A percentile compares a stretch with the other conserved stretches of the same genome.
phyloP scores from a whole-genome alignment of 2,329 filamentous ascomycete genomes.

The Cercospora sp. region DNA sequence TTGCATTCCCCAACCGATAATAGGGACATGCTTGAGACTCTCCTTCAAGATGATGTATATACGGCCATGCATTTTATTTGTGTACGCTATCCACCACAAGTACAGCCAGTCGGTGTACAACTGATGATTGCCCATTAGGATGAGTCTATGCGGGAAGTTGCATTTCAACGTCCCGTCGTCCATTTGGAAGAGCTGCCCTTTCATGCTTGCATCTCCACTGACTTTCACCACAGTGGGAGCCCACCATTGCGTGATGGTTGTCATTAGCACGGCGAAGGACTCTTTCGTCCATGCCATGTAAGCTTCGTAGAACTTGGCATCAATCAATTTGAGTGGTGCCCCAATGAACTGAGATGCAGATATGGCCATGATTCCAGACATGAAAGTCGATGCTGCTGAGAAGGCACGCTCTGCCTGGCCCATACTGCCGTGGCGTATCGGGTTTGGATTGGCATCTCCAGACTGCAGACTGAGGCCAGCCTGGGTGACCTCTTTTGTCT shows the following conservation, averaged over 20 bases:
- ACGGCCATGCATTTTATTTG: conserved; percentile 77
- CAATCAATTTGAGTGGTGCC: conserved; percentile 71
- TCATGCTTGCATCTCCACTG: conserved; percentile 78
- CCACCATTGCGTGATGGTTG: conserved; percentile 82
- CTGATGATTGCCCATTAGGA: conserved; percentile 83
- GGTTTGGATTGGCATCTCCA: conserved; percentile 41
- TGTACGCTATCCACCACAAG: conserved; percentile 92
- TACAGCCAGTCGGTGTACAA: conserved; percentile 92
- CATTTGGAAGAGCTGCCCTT: conserved; percentile 69
- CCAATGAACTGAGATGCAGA: conserved; percentile 74
- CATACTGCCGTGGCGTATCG: conserved; percentile 48
- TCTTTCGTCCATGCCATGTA: conserved; percentile 88
- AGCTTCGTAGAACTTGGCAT: conserved; percentile 75
- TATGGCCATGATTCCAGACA: conserved; percentile 54
- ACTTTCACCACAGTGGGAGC: conserved; percentile 80
- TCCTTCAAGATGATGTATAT: conserved; percentile 91
- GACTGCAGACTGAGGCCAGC: conserved; percentile 48
- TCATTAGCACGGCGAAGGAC: conserved; percentile 75
- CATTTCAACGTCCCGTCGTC: conserved; percentile 73
- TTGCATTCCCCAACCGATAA: conserved; percentile 78
- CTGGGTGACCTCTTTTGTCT: conserved; percentile 21
- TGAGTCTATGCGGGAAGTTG: conserved; percentile 75
- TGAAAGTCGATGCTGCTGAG: conserved; percentile 52
- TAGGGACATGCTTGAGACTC: conserved; percentile 75
- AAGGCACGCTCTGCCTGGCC: conserved; percentile 53